phyloP scores from a whole-genome alignment of 768 basidiomycete species.

The Hirschioporus abietinus region DNA sequence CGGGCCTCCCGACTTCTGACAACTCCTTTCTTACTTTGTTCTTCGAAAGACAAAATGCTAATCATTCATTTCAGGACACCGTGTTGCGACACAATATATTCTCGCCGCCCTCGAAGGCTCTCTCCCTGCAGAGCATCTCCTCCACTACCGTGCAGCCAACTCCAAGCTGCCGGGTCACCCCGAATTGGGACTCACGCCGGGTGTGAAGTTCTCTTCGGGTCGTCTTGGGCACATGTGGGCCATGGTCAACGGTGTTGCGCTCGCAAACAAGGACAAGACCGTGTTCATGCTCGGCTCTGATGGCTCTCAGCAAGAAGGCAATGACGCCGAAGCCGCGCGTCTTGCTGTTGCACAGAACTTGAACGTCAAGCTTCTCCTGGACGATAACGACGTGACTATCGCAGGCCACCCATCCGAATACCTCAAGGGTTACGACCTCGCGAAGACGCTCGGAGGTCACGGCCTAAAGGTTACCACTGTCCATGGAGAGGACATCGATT shows the following conservation, averaged over 20 bases:
- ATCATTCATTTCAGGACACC: slow-evolving; percentile 52
- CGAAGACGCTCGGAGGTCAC: slow-evolving; percentile 73
- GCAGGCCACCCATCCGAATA: slow-evolving; percentile 89
- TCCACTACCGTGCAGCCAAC: slow-evolving; percentile 83
- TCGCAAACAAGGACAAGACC: slow-evolving; percentile 72
- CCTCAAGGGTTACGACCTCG: slow-evolving; percentile 69
- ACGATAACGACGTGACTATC: slow-evolving; percentile 90
- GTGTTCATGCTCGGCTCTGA: slow-evolving; percentile 85
- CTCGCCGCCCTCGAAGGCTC: slow-evolving; percentile 72
- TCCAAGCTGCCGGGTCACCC: slow-evolving; percentile 87
- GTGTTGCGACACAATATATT: slow-evolving; percentile 87
- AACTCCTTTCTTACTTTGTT: not conserved
- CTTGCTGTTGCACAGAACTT: slow-evolving; percentile 79
- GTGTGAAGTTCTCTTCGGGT: slow-evolving; percentile 91
- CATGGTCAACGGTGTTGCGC: slow-evolving; percentile 76
- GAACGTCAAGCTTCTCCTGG: slow-evolving; percentile 83
- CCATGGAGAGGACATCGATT: slow-evolving; percentile 76
- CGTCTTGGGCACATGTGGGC: slow-evolving; percentile 92
- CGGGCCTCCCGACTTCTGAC: not conserved
- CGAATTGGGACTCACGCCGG: slow-evolving; percentile 86
- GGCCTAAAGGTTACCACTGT: slow-evolving; percentile 72
- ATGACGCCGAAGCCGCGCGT: slow-evolving; percentile 86
- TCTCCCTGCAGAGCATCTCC: slow-evolving; percentile 66
- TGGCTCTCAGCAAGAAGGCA: slow-evolving; percentile 88
- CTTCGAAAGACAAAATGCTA: slow-evolving; percentile 9